Evolutionary conservation across 192 early-diverging fungal genomes (phyloP).

Genomic region (Podila epicladia): DNA sequence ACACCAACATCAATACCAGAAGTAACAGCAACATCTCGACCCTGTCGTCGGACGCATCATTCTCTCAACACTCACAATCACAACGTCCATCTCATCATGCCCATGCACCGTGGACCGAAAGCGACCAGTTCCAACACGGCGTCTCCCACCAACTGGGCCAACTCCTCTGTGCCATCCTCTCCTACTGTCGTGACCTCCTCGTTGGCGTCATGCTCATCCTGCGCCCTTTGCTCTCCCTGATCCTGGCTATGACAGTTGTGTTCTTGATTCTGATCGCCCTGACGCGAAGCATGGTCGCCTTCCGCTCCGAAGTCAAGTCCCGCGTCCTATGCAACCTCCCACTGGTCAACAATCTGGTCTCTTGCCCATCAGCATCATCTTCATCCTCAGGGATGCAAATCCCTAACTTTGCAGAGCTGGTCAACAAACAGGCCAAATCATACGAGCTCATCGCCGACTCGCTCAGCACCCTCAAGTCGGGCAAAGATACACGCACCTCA

Average conservation of each 20-base stretch:
- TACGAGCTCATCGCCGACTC: conserved; percentile 54
- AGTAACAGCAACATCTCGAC: not conserved
- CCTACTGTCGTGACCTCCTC: conserved; percentile 19
- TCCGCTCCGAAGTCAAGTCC: conserved; percentile 25
- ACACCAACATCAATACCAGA: not conserved
- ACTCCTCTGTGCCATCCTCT: conserved; percentile 3
- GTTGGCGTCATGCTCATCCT: conserved; percentile 24
- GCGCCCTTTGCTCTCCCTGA: conserved; percentile 26
- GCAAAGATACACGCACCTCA: not conserved
- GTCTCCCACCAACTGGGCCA: conserved; percentile 19
- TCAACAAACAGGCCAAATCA: conserved; percentile 56
- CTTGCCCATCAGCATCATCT: not conserved
- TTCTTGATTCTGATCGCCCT: not conserved
- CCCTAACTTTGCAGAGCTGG: conserved; percentile 60
- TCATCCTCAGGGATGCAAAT: conserved; percentile 11
- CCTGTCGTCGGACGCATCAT: not conserved
- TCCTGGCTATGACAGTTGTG: conserved; percentile 10
- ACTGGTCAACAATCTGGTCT: not conserved
- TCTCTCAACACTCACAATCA: not conserved
- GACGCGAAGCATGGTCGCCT: conserved; percentile 7
- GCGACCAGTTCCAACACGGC: conserved; percentile 3
- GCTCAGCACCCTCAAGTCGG: conserved; percentile 5
- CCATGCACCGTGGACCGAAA: not conserved
- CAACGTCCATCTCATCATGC: not conserved
- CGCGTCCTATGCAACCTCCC: conserved; percentile 21